Conservation (phyloP, 2,329 filamentous ascomycete genomes). For the Hortaea sp. region DNA sequence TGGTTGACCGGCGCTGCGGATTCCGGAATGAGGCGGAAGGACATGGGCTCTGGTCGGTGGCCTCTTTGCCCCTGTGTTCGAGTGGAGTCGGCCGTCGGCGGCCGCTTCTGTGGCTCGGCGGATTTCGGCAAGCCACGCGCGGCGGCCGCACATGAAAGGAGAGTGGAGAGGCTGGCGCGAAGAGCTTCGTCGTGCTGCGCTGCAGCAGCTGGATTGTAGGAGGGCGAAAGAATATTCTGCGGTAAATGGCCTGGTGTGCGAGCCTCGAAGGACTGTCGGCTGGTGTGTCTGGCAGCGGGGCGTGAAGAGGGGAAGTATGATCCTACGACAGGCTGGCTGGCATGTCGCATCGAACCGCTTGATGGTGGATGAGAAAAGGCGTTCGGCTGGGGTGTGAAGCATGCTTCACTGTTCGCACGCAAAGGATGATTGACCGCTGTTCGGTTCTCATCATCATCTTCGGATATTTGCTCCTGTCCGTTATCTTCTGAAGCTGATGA, state of each 20-base stretch:
- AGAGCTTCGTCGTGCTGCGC: conserved; percentile 82
- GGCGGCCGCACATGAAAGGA: conserved; percentile 88
- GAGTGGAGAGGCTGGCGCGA: conserved; percentile 83
- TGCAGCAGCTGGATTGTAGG: conserved; percentile 50
- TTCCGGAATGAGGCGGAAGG: conserved; percentile 51
- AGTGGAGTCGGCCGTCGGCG: conserved; percentile 12
- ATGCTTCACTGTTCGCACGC: conserved; percentile 31
- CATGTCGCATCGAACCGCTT: conserved; percentile 38
- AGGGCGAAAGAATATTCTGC: conserved; percentile 61
- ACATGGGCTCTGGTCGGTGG: conserved; percentile 38
- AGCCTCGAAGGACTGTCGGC: conserved; percentile 22
- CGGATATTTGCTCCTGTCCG: conserved; percentile 2
- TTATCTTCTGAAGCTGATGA: neutral
- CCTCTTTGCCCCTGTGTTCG: conserved; percentile 10
- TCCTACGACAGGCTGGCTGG: conserved; percentile 36
- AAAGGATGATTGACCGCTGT: conserved; percentile 64
- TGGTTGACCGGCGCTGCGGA: conserved; percentile 35
- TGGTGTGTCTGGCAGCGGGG: conserved; percentile 19
- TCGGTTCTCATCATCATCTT: conserved; percentile 63
- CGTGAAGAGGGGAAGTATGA: conserved; percentile 34
- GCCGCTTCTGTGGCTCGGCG: conserved; percentile 18
- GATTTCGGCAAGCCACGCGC: conserved; percentile 69
- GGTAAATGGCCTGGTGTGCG: conserved; percentile 37
- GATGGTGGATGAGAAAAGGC: conserved; percentile 77
- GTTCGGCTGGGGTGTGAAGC: conserved; percentile 81